Evolutionary conservation across 2,329 filamentous ascomycete species (phyloP), one percentile per base, ranked within the genome.

Genomic region (Cryphonectria nitschkei): DNA sequence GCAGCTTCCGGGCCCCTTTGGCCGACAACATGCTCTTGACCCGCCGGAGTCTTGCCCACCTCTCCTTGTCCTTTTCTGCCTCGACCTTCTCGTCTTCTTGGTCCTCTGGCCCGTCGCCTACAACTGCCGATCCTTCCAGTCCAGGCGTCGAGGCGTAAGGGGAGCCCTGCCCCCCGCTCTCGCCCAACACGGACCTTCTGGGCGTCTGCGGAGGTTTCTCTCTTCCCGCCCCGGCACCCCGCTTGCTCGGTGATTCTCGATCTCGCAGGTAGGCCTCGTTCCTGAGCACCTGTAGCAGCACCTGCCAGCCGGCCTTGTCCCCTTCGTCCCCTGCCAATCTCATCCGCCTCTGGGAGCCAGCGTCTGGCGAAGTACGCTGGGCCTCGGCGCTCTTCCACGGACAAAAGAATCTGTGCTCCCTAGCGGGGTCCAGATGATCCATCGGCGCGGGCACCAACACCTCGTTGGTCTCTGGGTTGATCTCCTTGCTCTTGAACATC

Each of bases 401-500:
- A 75, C 93, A 96, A 77, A 95, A 96, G 76, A 93, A 92, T 73
- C 93, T 89, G 79, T 96, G 93, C 78, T 95, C 92, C 6, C 86
- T 85, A 1, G 91, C 81, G 5, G 90, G 89, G 76, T 95, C 90
- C 1, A 96, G 84, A 69, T 88, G 84, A 74, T 88, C 87, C 85
- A 92, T 90, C 1, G 87, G 86, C 2, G 90, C 87, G 1, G 87
- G 86, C 5, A 87, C 84, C 14, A 90, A 80, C 13, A 90, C 81
- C 50, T 82, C 77, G 50, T 85, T 80, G 0, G 85, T 85, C 22
- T 82, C 80, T 1, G 83, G 82, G 70, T 88, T 86, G 41, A 92
- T 87, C 76, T 89, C 88, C 80, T 91, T 94, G 79, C 90, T 91
- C 77, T 90, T 92, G 79, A 97, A 98, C 84, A 99, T 92, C 96